phyloP scores from a whole-genome alignment of 176 grass and related monocot genomes.

The Triticum monococcum region DNA sequence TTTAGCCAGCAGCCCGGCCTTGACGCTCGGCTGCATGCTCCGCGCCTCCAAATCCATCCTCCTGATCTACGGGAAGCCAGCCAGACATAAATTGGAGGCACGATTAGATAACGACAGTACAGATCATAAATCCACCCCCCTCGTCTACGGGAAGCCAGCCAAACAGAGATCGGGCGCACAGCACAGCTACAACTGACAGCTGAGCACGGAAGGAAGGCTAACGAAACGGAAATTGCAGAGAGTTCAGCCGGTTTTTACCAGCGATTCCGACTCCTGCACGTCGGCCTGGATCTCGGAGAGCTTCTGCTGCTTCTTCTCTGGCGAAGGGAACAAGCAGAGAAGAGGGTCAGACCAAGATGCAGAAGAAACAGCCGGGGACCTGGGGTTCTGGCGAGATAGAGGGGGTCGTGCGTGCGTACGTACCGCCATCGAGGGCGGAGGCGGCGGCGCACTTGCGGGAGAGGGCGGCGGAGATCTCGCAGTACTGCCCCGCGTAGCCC shows the following conservation, averaged over 20 bases:
- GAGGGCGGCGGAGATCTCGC: slow-evolving; percentile 66
- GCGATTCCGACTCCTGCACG: slow-evolving; percentile 69
- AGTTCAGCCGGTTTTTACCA: slow-evolving; percentile 38
- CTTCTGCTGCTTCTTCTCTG: slow-evolving; percentile 84
- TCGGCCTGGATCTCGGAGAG: slow-evolving; percentile 73
- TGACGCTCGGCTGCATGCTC: slow-evolving; percentile 79
- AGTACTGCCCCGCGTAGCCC: slow-evolving; percentile 82
- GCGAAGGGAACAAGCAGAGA: neutral
- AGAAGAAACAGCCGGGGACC: neutral
- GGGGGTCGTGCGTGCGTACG: neutral
- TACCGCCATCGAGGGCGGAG: slow-evolving; percentile 62
- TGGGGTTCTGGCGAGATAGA: too few relatives aligned
- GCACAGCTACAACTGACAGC: too few relatives aligned
- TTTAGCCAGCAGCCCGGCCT: slow-evolving; percentile 69
- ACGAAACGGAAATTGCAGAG: too few relatives aligned
- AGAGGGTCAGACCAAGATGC: neutral
- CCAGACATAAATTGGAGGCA: neutral
- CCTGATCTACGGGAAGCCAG: slow-evolving; percentile 39
- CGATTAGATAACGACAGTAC: neutral
- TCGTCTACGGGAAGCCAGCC: too few relatives aligned
- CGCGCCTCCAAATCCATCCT: slow-evolving; percentile 94
- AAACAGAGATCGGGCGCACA: too few relatives aligned
- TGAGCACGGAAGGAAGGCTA: too few relatives aligned
- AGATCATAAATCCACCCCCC: neutral
- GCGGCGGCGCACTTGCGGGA: slow-evolving; percentile 65